phyloP scores from a whole-genome alignment of 352 stramenopile genomes.

The Phytophthora litchii region DNA sequence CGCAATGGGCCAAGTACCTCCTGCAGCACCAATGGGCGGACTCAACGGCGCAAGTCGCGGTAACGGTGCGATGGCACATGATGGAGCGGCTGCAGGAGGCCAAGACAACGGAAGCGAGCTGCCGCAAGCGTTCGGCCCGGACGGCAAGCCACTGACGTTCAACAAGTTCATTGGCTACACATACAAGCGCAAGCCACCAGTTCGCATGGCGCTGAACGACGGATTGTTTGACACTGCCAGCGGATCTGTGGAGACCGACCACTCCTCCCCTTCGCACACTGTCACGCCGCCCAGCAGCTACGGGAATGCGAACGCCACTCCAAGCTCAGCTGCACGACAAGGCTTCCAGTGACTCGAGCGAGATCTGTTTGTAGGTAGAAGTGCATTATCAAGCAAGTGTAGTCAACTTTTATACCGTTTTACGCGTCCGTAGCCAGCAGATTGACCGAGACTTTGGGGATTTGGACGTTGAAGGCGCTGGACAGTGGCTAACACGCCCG shows the following conservation, averaged over 20 bases:
- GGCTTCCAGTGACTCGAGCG: constrained; percentile 14
- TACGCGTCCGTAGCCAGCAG: too few species aligned
- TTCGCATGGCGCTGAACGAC: constrained; percentile 80
- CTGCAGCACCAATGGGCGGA: constrained; percentile 16
- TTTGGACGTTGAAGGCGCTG: constrained; percentile 22
- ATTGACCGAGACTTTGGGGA: too few species aligned
- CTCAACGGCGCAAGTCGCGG: constrained; percentile 3
- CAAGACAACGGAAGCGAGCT: constrained; percentile 31
- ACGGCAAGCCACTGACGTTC: constrained; percentile 85
- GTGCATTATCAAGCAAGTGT: constrained; percentile 6
- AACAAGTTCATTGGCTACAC: constrained; percentile 94
- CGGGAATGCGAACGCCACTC: not conserved
- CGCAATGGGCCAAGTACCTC: constrained; percentile 17
- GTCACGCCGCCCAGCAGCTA: constrained; percentile 10
- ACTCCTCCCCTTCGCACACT: not conserved
- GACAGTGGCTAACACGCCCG: constrained; percentile 9
- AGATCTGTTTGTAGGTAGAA: constrained; percentile 20
- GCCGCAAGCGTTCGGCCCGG: constrained; percentile 55
- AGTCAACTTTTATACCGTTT: constrained; percentile 4
- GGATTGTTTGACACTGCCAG: constrained; percentile 60
- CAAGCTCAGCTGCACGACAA: constrained; percentile 5
- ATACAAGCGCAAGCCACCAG: constrained; percentile 88
- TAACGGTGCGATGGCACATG: constrained; percentile 3
- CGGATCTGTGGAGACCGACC: not conserved
- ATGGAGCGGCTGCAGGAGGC: not conserved